Evolutionary conservation across 1,284 basidiomycete species (phyloP).

Genomic region (Sphagnurus paluster): DNA sequence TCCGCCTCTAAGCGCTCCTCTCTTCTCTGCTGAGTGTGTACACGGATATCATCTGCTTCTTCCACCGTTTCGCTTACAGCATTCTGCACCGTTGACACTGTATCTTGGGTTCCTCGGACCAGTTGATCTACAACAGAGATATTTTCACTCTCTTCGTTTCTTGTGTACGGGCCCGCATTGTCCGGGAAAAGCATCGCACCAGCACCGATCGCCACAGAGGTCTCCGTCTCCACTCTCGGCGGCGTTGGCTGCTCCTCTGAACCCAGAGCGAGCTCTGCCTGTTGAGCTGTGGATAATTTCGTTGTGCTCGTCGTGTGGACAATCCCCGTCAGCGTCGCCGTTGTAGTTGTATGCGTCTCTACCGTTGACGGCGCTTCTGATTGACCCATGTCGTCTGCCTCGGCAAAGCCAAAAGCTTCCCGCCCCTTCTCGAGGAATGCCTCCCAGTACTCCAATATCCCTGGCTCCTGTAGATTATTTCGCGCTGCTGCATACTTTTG

Average conservation of each 20-base stretch:
- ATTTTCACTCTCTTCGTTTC: conserved; percentile 15
- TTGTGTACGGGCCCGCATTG: conserved; percentile 39
- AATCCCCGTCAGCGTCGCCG: conserved; percentile 37
- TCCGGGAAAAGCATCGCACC: conserved; percentile 48
- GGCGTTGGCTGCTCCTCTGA: too few species aligned
- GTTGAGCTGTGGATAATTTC: too few species aligned
- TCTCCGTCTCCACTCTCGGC: conserved; percentile 21
- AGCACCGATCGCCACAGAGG: conserved; percentile 40
- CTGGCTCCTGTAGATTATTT: conserved; percentile 6
- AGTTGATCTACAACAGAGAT: not conserved
- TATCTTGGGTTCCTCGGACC: conserved; percentile 20
- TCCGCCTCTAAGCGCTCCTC: conserved; percentile 28
- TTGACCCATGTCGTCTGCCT: conserved; percentile 3
- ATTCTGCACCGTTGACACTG: conserved; percentile 23
- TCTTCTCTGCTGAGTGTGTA: conserved; percentile 21
- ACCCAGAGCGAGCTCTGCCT: too few species aligned
- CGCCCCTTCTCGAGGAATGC: conserved; percentile 29
- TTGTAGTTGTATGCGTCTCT: conserved; percentile 22
- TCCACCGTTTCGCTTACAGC: conserved; percentile 23
- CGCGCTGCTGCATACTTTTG: not conserved
- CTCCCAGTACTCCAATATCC: conserved; percentile 31
- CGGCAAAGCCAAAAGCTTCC: conserved; percentile 18
- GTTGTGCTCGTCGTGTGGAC: conserved; percentile 33
- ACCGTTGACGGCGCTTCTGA: conserved; percentile 13
- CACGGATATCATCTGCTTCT: conserved; percentile 22